Evolutionary conservation across 139 green algal species (phyloP), one percentile per base, ranked within the genome.

Genomic region (Chlorella sorokiniana): DNA sequence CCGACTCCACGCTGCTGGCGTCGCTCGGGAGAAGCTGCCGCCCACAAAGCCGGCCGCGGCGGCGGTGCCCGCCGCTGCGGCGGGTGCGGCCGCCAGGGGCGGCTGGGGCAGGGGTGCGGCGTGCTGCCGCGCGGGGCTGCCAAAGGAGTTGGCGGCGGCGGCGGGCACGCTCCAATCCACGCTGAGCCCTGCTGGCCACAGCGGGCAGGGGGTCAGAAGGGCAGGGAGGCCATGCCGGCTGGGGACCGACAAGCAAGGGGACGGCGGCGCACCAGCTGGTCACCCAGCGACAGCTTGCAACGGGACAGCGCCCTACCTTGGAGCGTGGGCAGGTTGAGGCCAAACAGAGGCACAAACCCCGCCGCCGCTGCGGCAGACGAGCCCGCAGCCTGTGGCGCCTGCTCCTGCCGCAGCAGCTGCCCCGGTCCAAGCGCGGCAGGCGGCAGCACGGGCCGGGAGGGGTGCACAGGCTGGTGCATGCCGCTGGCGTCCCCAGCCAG

Each of bases 101-200:
- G 37, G 37, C 18, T 70, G 63, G 41, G 40, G 10, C 33, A 71
- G 25, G 29, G 23, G 22, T 38, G 11, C 64, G 6, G n/a, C 64
- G 10, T 8, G 78, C 22, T 69, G 78, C 22, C 29, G 67, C 1
- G 48, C 64, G 3, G 63, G 65, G 78, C 64, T 83, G 65, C 78
- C 51, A 33, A 77, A 76, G n/a, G 69, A 23, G 52, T 25, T 45
- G 11, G 54, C 70, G 45, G 54, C 31, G 0, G 63, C 22, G 37
- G 1, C 33, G 41, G 68, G 79, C 79, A 84, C 68, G 69, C 79
- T 84, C 79, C 79, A 84, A 54, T 84, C 79, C 41, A 84, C 69
- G 29, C 68, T 33, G 52, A 79, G 54, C 25, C 73, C 73, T 79
- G 72, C 44, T 45, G 3, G 45, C 16, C 48, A 56, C 16, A 33